Conservation (phyloP, 768 basidiomycete genomes). For the Xerocomus potaroensis region DNA sequence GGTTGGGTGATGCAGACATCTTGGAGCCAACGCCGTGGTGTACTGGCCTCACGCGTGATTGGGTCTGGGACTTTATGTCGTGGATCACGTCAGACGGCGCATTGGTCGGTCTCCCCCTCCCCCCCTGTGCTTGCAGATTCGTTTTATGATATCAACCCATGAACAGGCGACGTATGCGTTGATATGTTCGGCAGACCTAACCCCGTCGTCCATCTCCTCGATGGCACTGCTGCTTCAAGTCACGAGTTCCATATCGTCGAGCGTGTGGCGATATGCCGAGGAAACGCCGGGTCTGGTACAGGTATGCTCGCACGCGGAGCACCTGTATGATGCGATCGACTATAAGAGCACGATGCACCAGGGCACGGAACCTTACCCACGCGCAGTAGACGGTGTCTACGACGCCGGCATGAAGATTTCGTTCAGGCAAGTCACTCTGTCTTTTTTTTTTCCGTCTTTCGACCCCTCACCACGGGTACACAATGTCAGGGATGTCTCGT, state of each 20-base stretch:
- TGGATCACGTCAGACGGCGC: slow-evolving; percentile 31
- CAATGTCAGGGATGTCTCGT: slow-evolving; percentile 17
- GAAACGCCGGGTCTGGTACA: slow-evolving; percentile 7
- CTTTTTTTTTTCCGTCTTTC: too few relatives aligned
- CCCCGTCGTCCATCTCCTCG: slow-evolving; percentile 28
- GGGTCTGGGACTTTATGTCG: slow-evolving; percentile 36
- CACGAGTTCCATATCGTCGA: slow-evolving; percentile 15
- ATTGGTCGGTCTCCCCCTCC: slow-evolving; percentile 24
- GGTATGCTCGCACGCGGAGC: slow-evolving; percentile 14
- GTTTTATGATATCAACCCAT: not conserved
- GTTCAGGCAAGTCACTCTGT: too few relatives aligned
- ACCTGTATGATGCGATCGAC: slow-evolving; percentile 21
- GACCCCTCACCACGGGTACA: too few relatives aligned
- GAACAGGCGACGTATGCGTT: slow-evolving; percentile 25
- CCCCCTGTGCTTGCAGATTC: not conserved
- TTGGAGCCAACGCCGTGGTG: slow-evolving; percentile 26
- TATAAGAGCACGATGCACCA: slow-evolving; percentile 14
- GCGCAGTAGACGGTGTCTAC: not conserved
- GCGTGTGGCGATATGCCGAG: slow-evolving; percentile 7
- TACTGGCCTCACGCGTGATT: slow-evolving; percentile 15
- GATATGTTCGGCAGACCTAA: slow-evolving; percentile 19
- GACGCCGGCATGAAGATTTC: slow-evolving; percentile 25
- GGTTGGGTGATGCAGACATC: slow-evolving; percentile 28
- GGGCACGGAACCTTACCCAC: slow-evolving; percentile 22
- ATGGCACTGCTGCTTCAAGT: slow-evolving; percentile 36